These are phyloP conservation scores for Fusarium tanahbumbuense DNA, from an alignment of 2,329 filamentous ascomycete genomes.

Conservation along the genomic window DNA sequence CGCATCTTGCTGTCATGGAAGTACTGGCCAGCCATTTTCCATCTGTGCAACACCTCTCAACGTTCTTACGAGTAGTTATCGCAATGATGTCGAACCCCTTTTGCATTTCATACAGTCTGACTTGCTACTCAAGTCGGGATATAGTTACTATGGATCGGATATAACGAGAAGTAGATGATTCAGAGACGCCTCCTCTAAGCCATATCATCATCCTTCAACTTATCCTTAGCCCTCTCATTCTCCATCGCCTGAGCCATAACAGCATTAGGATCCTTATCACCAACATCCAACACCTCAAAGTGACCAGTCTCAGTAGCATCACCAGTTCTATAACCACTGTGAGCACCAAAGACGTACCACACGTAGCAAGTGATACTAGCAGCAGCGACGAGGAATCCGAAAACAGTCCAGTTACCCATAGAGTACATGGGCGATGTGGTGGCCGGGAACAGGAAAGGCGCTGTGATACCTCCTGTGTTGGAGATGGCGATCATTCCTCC, in stretches of 20 bases:
- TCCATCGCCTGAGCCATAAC: constrained; percentile 34
- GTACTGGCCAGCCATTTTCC: too few relatives aligned
- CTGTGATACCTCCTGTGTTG: constrained; percentile 51
- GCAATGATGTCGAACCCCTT: too few relatives aligned
- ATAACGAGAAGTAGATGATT: too few relatives aligned
- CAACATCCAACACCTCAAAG: constrained; percentile 36
- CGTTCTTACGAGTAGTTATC: too few relatives aligned
- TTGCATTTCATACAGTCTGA: too few relatives aligned
- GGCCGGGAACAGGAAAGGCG: constrained; percentile 51
- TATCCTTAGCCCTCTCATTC: constrained; percentile 31
- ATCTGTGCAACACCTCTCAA: too few relatives aligned
- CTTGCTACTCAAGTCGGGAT: too few relatives aligned
- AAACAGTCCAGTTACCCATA: constrained; percentile 52
- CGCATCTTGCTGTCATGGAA: too few relatives aligned
- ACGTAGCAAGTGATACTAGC: constrained; percentile 45
- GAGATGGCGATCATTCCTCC: constrained; percentile 52
- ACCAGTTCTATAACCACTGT: constrained; percentile 49
- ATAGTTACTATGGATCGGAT: too few relatives aligned
- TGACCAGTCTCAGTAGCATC: constrained; percentile 25
- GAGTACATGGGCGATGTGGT: constrained; percentile 48
- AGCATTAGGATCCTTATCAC: constrained; percentile 35
- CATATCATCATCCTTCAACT: constrained; percentile 34
- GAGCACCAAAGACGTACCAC: constrained; percentile 49
- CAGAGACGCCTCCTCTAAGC: too few relatives aligned
- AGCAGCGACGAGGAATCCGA: constrained; percentile 46